Percentiles rank a stretch among this genome's conserved stretches.
Evolutionary conservation across 2,329 filamentous ascomycete genomes (phyloP).

Genomic region (Rachicladosporium sp.): DNA sequence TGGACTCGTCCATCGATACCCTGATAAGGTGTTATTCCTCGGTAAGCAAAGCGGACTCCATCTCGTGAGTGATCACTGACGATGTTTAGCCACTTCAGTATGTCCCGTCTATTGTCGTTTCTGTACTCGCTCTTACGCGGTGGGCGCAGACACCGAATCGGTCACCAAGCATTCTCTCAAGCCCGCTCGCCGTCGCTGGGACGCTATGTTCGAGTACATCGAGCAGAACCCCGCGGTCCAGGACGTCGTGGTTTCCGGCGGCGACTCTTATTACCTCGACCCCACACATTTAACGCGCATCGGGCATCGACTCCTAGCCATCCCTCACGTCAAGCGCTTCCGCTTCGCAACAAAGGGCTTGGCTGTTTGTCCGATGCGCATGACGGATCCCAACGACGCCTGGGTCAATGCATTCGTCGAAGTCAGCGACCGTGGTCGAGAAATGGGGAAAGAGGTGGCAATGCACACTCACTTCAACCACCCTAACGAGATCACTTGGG

Average conservation of each 20-base stretch:
- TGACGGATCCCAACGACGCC: slow-evolving; percentile 39
- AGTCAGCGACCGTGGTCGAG: slow-evolving; percentile 39
- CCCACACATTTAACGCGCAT: slow-evolving; percentile 42
- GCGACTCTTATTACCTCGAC: slow-evolving; percentile 47
- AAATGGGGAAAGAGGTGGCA: slow-evolving; percentile 46
- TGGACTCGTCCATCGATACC: slow-evolving; percentile 51
- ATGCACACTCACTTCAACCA: slow-evolving; percentile 57
- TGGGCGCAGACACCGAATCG: slow-evolving; percentile 43
- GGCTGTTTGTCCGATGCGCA: slow-evolving; percentile 44
- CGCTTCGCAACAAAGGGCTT: slow-evolving; percentile 52
- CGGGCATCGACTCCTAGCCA: slow-evolving; percentile 42
- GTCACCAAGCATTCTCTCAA: slow-evolving; percentile 27
- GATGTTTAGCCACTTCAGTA: slow-evolving; percentile 44
- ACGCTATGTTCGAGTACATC: slow-evolving; percentile 47
- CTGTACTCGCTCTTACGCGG: slow-evolving; percentile 49
- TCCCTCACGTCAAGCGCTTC: slow-evolving; percentile 47
- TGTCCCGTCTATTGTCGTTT: slow-evolving; percentile 53
- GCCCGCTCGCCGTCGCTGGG: slow-evolving; percentile 37
- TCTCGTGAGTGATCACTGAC: too few relatives aligned
- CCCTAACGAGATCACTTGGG: slow-evolving; percentile 49
- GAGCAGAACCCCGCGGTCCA: slow-evolving; percentile 36
- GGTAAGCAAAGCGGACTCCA: too few relatives aligned
- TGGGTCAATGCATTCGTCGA: slow-evolving; percentile 44
- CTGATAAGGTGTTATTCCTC: slow-evolving; percentile 51
- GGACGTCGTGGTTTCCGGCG: slow-evolving; percentile 52